phyloP scores from a whole-genome alignment of 192 early-diverging fungal species.

The Rhizoclosmatium sp. region DNA sequence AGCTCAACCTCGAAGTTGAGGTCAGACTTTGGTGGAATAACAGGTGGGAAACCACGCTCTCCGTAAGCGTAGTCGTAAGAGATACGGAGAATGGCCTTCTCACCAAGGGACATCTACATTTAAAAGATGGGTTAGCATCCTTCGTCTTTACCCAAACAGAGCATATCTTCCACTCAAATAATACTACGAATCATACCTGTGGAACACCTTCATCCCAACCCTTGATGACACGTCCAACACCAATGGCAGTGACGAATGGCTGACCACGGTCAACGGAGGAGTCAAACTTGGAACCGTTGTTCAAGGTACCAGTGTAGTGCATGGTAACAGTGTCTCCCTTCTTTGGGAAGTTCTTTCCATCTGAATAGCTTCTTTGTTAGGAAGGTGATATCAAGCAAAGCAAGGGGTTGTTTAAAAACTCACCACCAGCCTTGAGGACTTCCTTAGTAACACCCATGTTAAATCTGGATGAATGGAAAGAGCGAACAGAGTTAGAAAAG shows the following conservation, averaged over 20 bases:
- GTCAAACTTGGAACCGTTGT: slow-evolving; percentile 85
- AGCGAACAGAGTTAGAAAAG: background rate
- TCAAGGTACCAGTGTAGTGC: slow-evolving; percentile 58
- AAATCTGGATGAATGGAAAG: slow-evolving; percentile 13
- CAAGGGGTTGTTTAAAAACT: background rate
- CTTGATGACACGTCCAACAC: slow-evolving; percentile 91
- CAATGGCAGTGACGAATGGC: slow-evolving; percentile 89
- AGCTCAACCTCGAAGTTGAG: slow-evolving; percentile 82
- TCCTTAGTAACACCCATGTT: slow-evolving; percentile 61
- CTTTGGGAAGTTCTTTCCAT: slow-evolving; percentile 66
- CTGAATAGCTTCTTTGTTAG: background rate
- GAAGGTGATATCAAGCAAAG: no score
- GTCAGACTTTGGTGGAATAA: slow-evolving; percentile 73
- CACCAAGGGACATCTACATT: slow-evolving; percentile 83
- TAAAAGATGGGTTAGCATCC: no score
- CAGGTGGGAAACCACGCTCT: slow-evolving; percentile 72
- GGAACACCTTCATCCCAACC: slow-evolving; percentile 91
- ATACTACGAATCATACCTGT: no score
- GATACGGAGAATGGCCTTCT: slow-evolving; percentile 85
- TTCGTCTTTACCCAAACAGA: no score
- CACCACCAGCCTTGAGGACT: slow-evolving; percentile 50
- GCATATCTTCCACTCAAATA: no score
- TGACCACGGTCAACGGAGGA: slow-evolving; percentile 82
- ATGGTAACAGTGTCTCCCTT: slow-evolving; percentile 59
- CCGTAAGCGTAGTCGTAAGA: slow-evolving; percentile 88